Base-by-base conservation (phyloP, 345 rosid genomes). In the Citrus mangshanensis region DNA sequence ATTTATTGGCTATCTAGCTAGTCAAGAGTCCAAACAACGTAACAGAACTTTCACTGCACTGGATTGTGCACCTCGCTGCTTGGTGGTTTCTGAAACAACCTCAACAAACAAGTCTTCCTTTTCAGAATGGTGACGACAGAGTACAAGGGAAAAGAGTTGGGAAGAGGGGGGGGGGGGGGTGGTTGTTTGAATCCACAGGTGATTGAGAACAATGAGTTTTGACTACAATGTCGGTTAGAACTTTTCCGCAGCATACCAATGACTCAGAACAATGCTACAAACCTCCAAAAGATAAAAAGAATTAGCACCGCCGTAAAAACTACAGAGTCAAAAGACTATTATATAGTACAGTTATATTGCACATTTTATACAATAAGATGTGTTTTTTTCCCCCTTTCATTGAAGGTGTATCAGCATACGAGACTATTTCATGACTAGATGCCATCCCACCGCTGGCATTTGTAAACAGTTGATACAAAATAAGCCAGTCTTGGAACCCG, bases 131-230 rank as follows among this genome's bases (percentile, higher is more conserved):
- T 24, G 64, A 60, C 12, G 46, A 35, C 40, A 14, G 24, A 65
- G 24, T 10, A 35, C 49, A 64, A 1, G 6, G 19, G 5, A 49
- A 49, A 38, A 9, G 42, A 38, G 2, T 9, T 8, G 42, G 12
- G 42, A 4, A 32, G 4, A 32, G 3, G 0, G 0, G 0, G 7
- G 10, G 10, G 42, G 0, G 0, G 10, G 10, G 10, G 42, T 2
- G 10, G 40, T n/a, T n/a, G n/a, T 0, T 5, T 1, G 37, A 5
- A 35, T 35, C 37, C 37, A 35, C 37, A 5, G 7, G 7, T 35
- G 37, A 35, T 35, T 35, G 37, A 34, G 35, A 34, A 4, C 35
- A 34, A 34, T 38, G 46, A 40, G 13, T 9, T 38, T 8, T 9
- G 46, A 40, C 46, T 40, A 40, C 3, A 9, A 2, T 40, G 46